Conservation (phyloP, 1,284 basidiomycete genomes). For the Pascua sp. region DNA sequence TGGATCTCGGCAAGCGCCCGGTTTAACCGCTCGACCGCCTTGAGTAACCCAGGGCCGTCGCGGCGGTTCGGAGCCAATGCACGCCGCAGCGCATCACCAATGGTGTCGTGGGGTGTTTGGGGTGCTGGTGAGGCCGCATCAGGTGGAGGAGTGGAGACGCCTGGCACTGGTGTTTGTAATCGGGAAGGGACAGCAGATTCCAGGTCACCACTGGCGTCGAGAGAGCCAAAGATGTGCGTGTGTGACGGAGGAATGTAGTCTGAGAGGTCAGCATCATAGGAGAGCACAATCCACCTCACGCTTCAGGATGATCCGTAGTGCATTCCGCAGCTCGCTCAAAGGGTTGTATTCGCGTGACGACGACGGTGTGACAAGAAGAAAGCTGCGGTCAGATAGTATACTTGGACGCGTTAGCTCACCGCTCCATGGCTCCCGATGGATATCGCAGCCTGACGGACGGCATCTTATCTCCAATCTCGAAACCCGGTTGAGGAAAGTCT, state of each 20-base stretch:
- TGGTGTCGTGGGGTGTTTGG: constrained; percentile 40
- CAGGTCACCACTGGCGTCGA: constrained; percentile 18
- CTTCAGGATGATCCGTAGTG: constrained; percentile 38
- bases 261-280: constrained; percentile 5
- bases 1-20: constrained; percentile 47
- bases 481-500: constrained; percentile 48
- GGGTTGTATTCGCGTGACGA: constrained; percentile 50
- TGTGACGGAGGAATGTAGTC: constrained; percentile 42
- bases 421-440: constrained; percentile 47
- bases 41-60: constrained; percentile 53
- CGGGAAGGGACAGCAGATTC: constrained; percentile 15
- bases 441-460: constrained; percentile 49
- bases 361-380: constrained; percentile 43
- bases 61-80: constrained; percentile 51
- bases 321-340: constrained; percentile 46
- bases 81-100: constrained; percentile 54
- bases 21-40: constrained; percentile 54
- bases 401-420: constrained; percentile 30
- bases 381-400: constrained; percentile 28
- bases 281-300: constrained; percentile 24
- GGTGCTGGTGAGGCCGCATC: constrained; percentile 17
- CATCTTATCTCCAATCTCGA: constrained; percentile 38
- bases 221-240: constrained; percentile 39
- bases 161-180: constrained; percentile 17
- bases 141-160: constrained; percentile 26